Evolutionary conservation across 169 alveolate genomes (phyloP), one percentile per base, ranked within the genome.

Genomic region (Eimeria sp.): DNA sequence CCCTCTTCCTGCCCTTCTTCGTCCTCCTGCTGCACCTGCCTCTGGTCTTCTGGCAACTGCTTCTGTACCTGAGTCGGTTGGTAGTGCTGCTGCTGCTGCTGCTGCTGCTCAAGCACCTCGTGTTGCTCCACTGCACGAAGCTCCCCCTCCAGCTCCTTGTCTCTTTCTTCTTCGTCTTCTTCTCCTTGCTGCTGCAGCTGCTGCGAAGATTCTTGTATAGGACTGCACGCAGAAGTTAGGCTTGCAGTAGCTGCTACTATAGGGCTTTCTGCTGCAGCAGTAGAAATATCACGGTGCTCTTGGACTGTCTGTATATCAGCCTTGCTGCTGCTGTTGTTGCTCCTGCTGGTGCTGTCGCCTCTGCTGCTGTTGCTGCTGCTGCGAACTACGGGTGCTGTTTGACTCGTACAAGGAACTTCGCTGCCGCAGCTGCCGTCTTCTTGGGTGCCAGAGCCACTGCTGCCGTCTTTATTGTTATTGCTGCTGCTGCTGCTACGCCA

Each of bases 261-360:
- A 30, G 80, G 61, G 61, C 20, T 54, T 11, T 54, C 47, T 70
- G 80, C 80, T 13, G 80, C 80, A 10, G 80, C 80, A 30, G 80
- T 47, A 61, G 70, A 61, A 18, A 61, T 14, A 4, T 18, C 70
- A 16, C 9, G 70, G 1, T n/a, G 80, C 47, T 70, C 51, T 10
- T n/a, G 49, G 80, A 10, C 80, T 70, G 47, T 22, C 1, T 70
- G 80, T 20, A 27, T 5, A 0, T 34, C 11, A 4, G 49, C 27
- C 49, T 22, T 34, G 80, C 22, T 70, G 80, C 80, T 70, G 80
- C 80, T 70, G 80, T 47, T n/a, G 80, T 47, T 70, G 80, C 80
- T 30, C 49, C 80, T n/a, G 80, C 80, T 70, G 80, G 49, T 30
- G 80, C 80, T 34, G 3, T 34, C 40, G 40, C 40, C 40, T 34